phyloP scores from a whole-genome alignment of 768 basidiomycete genomes.

The Sarcodon sp. region DNA sequence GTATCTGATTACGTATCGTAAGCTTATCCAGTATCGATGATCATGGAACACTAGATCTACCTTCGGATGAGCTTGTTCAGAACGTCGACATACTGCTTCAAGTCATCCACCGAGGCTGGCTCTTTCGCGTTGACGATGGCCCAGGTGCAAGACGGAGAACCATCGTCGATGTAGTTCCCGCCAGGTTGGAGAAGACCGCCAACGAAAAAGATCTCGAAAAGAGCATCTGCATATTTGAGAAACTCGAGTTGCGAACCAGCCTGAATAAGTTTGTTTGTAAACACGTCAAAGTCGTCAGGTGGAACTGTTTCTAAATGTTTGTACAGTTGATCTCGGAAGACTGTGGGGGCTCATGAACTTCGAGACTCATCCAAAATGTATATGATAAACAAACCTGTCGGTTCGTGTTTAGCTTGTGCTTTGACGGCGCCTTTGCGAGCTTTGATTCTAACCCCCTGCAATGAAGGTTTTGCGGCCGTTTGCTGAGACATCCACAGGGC shows the following conservation, averaged over 20 bases:
- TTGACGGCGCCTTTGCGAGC: slow-evolving; percentile 88
- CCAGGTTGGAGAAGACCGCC: slow-evolving; percentile 96
- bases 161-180: slow-evolving; percentile 82
- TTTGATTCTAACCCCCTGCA: slow-evolving; percentile 88
- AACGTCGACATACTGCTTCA: slow-evolving; percentile 91
- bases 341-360: slow-evolving; percentile 21
- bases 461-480: slow-evolving; percentile 78
- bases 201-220: slow-evolving; percentile 93
- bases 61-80: slow-evolving; percentile 93
- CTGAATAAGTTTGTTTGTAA: slow-evolving; percentile 74
- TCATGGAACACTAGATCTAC: slow-evolving; percentile 23
- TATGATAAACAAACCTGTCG: slow-evolving; percentile 32
- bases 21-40: slow-evolving; percentile 3
- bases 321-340: slow-evolving; percentile 88
- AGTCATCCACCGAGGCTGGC: slow-evolving; percentile 68
- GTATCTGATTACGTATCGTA: slow-evolving; percentile 44
- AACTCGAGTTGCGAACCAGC: slow-evolving; percentile 90
- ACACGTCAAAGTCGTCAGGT: slow-evolving; percentile 70
- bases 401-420: slow-evolving; percentile 90
- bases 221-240: slow-evolving; percentile 92
- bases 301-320: slow-evolving; percentile 81
- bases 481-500: slow-evolving; percentile 88
- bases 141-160: slow-evolving; percentile 77
- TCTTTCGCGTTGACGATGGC: slow-evolving; percentile 74
- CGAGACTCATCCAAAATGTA: slow-evolving; percentile 1